These are phyloP conservation scores for Microthlaspi erraticum DNA, from an alignment of 345 rosid species.

Conservation along the genomic window DNA sequence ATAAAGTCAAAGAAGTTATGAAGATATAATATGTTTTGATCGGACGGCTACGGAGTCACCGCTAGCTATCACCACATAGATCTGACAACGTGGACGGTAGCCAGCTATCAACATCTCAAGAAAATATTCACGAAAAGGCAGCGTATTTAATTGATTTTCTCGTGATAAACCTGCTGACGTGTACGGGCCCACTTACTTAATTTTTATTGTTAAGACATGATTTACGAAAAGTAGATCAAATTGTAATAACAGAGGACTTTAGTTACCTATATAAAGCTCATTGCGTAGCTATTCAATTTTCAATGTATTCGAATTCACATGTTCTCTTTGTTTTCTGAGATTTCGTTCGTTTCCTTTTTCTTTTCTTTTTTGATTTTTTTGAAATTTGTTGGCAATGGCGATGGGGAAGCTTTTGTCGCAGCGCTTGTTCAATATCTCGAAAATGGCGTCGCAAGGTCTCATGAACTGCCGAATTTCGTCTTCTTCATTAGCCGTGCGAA, in stretches of 20 bases:
- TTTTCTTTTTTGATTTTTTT: neutral
- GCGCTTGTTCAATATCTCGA: slow-evolving; percentile 61
- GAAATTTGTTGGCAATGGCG: slow-evolving; percentile 51
- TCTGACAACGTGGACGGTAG: slow-evolving; percentile 28
- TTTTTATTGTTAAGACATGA: neutral
- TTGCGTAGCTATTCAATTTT: neutral
- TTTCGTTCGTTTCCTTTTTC: slow-evolving; percentile 15
- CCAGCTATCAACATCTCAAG: slow-evolving; percentile 1
- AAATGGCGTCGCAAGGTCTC: slow-evolving; percentile 45
- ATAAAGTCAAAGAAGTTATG: slow-evolving; percentile 19
- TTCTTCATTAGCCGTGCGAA: slow-evolving; percentile 42
- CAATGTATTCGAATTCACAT: slow-evolving; percentile 6
- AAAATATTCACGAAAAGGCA: slow-evolving; percentile 38
- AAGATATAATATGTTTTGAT: slow-evolving; percentile 7
- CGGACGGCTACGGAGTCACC: slow-evolving; percentile 19
- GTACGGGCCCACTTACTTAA: slow-evolving; percentile 3
- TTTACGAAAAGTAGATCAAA: neutral
- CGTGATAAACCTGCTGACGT: slow-evolving; percentile 41
- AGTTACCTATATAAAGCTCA: slow-evolving; percentile 42
- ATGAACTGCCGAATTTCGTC: slow-evolving; percentile 48
- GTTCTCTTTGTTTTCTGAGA: neutral
- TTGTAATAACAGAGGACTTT: slow-evolving; percentile 22
- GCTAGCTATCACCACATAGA: slow-evolving; percentile 16
- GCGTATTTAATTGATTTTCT: slow-evolving; percentile 10
- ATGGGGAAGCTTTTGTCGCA: slow-evolving; percentile 63